phyloP scores from a whole-genome alignment of 176 grass and related monocot species.

The Oryza coarctata region DNA sequence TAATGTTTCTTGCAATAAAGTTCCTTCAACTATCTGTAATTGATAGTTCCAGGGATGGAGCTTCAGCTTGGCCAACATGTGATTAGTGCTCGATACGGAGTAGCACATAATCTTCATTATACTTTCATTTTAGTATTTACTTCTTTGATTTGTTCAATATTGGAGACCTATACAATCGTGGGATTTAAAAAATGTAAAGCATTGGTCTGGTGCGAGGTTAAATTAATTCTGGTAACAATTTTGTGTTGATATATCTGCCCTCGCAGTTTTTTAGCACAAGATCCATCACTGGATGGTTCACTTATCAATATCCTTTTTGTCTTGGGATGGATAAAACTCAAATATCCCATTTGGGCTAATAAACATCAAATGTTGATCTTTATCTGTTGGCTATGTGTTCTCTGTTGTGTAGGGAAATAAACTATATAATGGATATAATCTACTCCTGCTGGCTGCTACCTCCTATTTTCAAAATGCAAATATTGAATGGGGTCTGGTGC shows the following conservation, averaged over 20 bases:
- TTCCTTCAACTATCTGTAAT: not conserved
- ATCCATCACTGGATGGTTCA: not conserved
- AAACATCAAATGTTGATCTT: not conserved
- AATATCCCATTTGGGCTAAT: not conserved
- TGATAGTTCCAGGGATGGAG: too few species aligned
- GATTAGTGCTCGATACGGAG: not conserved
- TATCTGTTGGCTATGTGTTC: not conserved
- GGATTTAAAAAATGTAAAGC: not conserved
- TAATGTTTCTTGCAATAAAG: not conserved
- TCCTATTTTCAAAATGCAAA: not conserved
- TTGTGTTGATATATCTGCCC: too few species aligned
- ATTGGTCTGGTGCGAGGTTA: too few species aligned
- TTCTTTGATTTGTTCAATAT: not conserved
- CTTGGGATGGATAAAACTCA: not conserved
- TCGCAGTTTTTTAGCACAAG: not conserved
- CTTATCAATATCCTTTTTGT: not conserved
- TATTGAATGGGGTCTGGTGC: not conserved
- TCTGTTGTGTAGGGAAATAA: not conserved
- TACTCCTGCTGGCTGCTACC: not conserved
- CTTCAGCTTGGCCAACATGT: not conserved
- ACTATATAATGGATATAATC: not conserved
- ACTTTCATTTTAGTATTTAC: not conserved
- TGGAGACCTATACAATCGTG: not conserved
- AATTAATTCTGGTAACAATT: too few species aligned
- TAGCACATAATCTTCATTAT: not conserved